Percentiles rank a stretch among this genome's conserved stretches.
phyloP scores from a whole-genome alignment of 2,329 filamentous ascomycete genomes.

The Atkinsonella hypoxylon region DNA sequence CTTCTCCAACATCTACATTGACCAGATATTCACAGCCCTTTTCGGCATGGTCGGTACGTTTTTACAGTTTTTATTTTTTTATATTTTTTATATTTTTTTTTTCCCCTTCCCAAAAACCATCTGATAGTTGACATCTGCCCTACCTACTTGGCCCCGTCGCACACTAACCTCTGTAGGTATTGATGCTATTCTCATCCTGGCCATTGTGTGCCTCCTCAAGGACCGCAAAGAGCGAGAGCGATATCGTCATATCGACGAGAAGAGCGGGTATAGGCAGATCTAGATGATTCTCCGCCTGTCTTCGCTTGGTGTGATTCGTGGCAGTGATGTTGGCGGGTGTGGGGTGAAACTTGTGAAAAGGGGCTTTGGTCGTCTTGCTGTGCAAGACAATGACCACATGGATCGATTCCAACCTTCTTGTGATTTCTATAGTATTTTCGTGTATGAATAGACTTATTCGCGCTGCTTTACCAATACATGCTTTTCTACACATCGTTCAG shows the following conservation, averaged over 20 bases:
- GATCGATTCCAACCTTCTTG: too few relatives aligned
- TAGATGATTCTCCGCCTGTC: slow-evolving; percentile 17
- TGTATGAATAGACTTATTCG: not conserved
- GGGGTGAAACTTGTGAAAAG: not conserved
- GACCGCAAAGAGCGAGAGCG: slow-evolving; percentile 69
- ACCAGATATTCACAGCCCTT: slow-evolving; percentile 64
- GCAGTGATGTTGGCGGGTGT: not conserved
- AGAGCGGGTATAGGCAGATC: slow-evolving; percentile 43
- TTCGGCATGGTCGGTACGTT: slow-evolving; percentile 65
- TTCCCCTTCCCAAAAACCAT: too few relatives aligned
- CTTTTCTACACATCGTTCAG: too few relatives aligned
- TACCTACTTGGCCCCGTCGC: slow-evolving; percentile 1
- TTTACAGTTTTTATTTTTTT: too few relatives aligned
- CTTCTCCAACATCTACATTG: slow-evolving; percentile 60
- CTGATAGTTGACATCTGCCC: too few relatives aligned
- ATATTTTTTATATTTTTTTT: too few relatives aligned
- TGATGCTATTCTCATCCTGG: slow-evolving; percentile 56
- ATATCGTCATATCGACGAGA: slow-evolving; percentile 73
- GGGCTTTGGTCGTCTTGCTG: not conserved
- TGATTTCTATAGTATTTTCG: not conserved
- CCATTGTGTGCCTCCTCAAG: slow-evolving; percentile 65
- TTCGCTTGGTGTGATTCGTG: not conserved
- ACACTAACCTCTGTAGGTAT: slow-evolving; percentile 28
- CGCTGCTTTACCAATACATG: too few relatives aligned
- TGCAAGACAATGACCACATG: not conserved